Conservation (phyloP, 768 basidiomycete species). For the Xerocomellus amylosporus region DNA sequence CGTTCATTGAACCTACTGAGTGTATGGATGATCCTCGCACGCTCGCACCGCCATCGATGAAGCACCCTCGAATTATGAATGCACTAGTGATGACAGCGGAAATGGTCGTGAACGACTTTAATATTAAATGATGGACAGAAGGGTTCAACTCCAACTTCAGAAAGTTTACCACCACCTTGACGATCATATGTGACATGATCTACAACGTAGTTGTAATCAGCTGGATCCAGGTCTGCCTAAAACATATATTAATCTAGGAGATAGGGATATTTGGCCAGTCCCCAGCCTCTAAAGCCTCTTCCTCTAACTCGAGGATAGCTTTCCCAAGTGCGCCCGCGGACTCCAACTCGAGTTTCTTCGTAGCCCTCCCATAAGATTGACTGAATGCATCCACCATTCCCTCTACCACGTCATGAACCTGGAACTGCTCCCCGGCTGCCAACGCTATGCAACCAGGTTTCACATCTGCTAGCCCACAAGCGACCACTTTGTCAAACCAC, state of each 20-base stretch:
- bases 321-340: slow-evolving; percentile 47
- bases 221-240: not conserved
- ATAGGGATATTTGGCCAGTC: slow-evolving; percentile 35
- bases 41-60: not conserved
- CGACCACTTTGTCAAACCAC: slow-evolving; percentile 89
- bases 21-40: slow-evolving; percentile 8
- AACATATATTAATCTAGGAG: not conserved
- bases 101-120: slow-evolving; percentile 11
- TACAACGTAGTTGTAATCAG: no score
- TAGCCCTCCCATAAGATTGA: slow-evolving; percentile 45
- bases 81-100: slow-evolving; percentile 6
- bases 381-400: slow-evolving; percentile 51
- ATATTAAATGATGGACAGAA: not conserved
- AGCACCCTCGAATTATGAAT: slow-evolving; percentile 9
- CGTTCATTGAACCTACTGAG: not conserved
- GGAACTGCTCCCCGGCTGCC: slow-evolving; percentile 38
- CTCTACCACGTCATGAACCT: slow-evolving; percentile 50
- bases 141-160: no score
- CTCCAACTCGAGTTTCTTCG: slow-evolving; percentile 42
- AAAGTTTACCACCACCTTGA: no score
- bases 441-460: slow-evolving; percentile 66
- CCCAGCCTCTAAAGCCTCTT: slow-evolving; percentile 41
- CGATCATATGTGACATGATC: no score
- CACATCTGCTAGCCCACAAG: slow-evolving; percentile 87
- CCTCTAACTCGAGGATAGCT: slow-evolving; percentile 47